These are phyloP conservation scores for Pseudoperonospora humuli DNA, from an alignment of 352 stramenopile genomes.

Conservation along the genomic window DNA sequence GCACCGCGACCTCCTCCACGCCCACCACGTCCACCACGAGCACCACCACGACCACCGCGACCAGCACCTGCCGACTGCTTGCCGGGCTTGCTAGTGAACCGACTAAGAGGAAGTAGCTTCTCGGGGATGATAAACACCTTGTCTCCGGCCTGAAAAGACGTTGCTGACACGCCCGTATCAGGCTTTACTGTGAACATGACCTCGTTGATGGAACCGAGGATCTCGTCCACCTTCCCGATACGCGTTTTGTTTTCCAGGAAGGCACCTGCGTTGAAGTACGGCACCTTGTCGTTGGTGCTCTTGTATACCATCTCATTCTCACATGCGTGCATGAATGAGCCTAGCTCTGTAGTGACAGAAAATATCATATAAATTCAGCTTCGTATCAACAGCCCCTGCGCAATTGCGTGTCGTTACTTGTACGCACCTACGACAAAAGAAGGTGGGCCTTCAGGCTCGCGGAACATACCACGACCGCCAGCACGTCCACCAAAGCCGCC, in stretches of 20 bases:
- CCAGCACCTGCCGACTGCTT: slow-evolving; percentile 41
- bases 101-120: slow-evolving; percentile 92
- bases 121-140: slow-evolving; percentile 96
- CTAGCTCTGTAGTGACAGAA: slow-evolving; percentile 70
- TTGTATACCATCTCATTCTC: slow-evolving; percentile 98
- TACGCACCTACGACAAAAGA: slow-evolving; percentile 60
- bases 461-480: slow-evolving; percentile 31
- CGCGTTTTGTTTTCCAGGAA: slow-evolving; percentile 99
- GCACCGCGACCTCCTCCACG: slow-evolving; percentile 27
- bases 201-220: slow-evolving; percentile 95
- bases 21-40: slow-evolving; percentile 32
- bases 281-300: slow-evolving; percentile 93
- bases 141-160: slow-evolving; percentile 95
- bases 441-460: slow-evolving; percentile 61
- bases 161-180: slow-evolving; percentile 89
- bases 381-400: neutral
- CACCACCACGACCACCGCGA: slow-evolving; percentile 35
- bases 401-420: neutral
- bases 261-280: slow-evolving; percentile 98
- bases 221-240: slow-evolving; percentile 99
- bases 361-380: neutral
- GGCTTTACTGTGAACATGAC: slow-evolving; percentile 97
- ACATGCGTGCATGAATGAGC: slow-evolving; percentile 93
- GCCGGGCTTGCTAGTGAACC: slow-evolving; percentile 92
- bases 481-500: slow-evolving; percentile 21